Evolutionary conservation across 1,139 yeast species (phyloP), one percentile per base, ranked within the genome.

Genomic region (Kluyveromyces sp.): DNA sequence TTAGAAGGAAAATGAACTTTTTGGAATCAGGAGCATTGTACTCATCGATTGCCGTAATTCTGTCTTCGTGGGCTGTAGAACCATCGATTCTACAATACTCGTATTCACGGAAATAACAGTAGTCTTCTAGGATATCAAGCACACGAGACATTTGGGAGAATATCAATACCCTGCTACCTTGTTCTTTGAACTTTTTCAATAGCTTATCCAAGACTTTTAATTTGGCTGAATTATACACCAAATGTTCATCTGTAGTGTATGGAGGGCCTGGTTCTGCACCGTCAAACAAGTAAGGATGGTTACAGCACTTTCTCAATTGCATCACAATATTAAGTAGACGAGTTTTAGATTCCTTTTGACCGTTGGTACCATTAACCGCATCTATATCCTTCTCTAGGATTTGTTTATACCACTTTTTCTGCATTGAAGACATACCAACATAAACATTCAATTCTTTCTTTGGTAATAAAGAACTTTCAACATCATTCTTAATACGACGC

Each of bases 191-290:
- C 54, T 86, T 82, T 55, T 77, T 78, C 53, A 92, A 70, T 61
- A 92, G 71, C 62, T 87, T 88, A 64, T 92, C 98, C 48, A 92
- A 67, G 41, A 92, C 84, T 42, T 86, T 75, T 90, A 92, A 83
- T 64, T 92, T 92, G 34, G 96, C 96, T 8, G 95, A 76, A 63
- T 92, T 92, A 65, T 64, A 81, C 7, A 92, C 82, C 55, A 92
- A 73, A 67, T 92, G 97, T 61, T 90, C 97, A 64, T 90, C 98
- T 0, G 96, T 92, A 2, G 97, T 90, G 62, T 77, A 92, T 0
- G 98, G 98, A 3, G 98, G 98, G 7, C 98, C 98, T 0, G 97
- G 97, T 64, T 92, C 98, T 1, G 98, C 98, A 37, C 98, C 97
- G 63, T 92, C 97, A 59, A 92, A 92, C 44, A 92, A 70, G 64